Base-by-base conservation (phyloP, 2,329 filamentous ascomycete genomes). In the Talaromyces sp. region DNA sequence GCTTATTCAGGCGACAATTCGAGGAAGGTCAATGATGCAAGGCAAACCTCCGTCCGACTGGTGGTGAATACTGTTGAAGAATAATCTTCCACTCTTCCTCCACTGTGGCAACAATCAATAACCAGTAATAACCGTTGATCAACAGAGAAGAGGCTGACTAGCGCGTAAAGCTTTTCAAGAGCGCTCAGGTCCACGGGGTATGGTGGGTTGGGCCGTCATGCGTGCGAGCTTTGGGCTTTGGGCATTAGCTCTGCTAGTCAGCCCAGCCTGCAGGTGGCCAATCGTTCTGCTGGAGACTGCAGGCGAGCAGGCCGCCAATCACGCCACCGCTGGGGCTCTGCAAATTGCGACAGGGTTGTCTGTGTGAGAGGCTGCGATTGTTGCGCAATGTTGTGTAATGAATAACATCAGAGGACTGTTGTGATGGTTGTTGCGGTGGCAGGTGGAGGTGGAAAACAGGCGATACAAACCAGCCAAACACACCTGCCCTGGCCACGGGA, bases 151-250 rank as follows among this genome's bases (percentile, higher is more conserved):
- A 21, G 26, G 26, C 27, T 52, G 24, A n/a, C 48, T 52, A 52
- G 48, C 48, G 48, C 5, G 48, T 6, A 52, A 26, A 52, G 48
- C 48, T 52, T 29, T 52, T 24, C 48, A 52, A n/a, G 24, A 27
- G 24, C 48, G 26, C 48, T 27, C 48, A 29, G 27, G 48, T 8
- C 43, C 26, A 52, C 48, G 48, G 48, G 26, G 27, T n/a, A 31
- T 52, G 12, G 24, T 52, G 48, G 48, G 71, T 74, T 74, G 72
- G 72, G 72, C 72, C 73, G 65, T 63, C 70, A 74, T 74, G 71
- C 69, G 69, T 73, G 68, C 66, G 60, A 48, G 53, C 66, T 52
- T 61, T 74, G 71, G 72, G 72, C 72, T 52, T 61, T 74, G 71
- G 72, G 72, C 72, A 74, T 56, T 60, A 41, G 59, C 51, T 31